Conservation (phyloP, 208 protist genomes). For the Jaenimonas drosophilae region DNA sequence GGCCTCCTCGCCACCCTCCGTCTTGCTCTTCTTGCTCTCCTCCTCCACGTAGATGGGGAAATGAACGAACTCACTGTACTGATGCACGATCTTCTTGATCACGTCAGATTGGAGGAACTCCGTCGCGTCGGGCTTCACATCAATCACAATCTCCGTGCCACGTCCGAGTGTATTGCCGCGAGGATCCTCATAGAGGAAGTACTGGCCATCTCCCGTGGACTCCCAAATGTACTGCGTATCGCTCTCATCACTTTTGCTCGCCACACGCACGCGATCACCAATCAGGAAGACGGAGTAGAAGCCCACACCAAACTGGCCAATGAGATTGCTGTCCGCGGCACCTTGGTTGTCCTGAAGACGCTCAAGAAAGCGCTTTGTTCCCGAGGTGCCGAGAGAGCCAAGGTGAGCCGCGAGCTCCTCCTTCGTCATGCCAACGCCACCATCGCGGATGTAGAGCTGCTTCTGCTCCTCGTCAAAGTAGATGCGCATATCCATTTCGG, state of each 20-base stretch:
- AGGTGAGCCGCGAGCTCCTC: slow-evolving; percentile 98
- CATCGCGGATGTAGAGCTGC: slow-evolving; percentile 96
- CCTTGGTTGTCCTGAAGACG: slow-evolving; percentile 40
- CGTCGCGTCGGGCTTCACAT: slow-evolving; percentile 94
- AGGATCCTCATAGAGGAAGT: slow-evolving; percentile 92
- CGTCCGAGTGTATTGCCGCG: slow-evolving; percentile 94
- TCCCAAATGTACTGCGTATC: slow-evolving; percentile 97
- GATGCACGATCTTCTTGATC: slow-evolving; percentile 91
- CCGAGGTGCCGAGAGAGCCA: slow-evolving; percentile 98
- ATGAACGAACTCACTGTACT: slow-evolving; percentile 99
- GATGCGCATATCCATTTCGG: slow-evolving; percentile 91
- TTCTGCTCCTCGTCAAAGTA: slow-evolving; percentile 78
- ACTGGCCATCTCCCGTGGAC: slow-evolving; percentile 92
- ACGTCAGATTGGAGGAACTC: slow-evolving; percentile 93
- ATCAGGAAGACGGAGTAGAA: slow-evolving; percentile 99
- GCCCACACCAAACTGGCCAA: slow-evolving; percentile 99
- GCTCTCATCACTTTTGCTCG: slow-evolving; percentile 91
- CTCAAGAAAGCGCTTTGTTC: slow-evolving; percentile 97
- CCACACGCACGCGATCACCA: slow-evolving; percentile 96
- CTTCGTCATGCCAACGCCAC: slow-evolving; percentile 99
- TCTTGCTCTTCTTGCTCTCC: slow-evolving; percentile 43
- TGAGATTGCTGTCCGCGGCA: slow-evolving; percentile 91
- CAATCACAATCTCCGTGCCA: slow-evolving; percentile 95
- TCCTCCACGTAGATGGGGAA: slow-evolving; percentile 97
- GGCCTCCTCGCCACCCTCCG: slow-evolving; percentile 53